A percentile compares a stretch with the other conserved stretches of the same genome.
Conservation (phyloP, 108 stramenopile species). For the Nitzschia palea region DNA sequence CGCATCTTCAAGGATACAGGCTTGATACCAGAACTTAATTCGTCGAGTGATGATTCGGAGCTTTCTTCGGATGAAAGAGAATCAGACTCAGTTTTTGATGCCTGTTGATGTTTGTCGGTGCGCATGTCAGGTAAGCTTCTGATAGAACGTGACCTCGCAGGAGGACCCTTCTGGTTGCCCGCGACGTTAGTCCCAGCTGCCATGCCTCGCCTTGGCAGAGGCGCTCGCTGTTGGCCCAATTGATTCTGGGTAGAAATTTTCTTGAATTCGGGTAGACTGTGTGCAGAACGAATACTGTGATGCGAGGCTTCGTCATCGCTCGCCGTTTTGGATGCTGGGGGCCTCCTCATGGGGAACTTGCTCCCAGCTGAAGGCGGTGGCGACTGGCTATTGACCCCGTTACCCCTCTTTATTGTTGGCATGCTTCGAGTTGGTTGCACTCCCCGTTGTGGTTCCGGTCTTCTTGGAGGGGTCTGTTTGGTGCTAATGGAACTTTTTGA, state of each 20-base stretch:
- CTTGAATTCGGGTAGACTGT: neutral
- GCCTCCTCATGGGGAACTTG: neutral
- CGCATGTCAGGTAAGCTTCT: no score
- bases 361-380: no score
- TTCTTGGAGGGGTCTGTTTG: no score
- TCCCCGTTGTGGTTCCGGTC: neutral
- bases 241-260: neutral
- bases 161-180: no score
- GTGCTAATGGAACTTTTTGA: no score
- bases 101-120: no score
- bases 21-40: no score
- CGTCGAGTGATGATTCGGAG: no score
- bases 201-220: neutral
- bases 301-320: neutral
- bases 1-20: neutral
- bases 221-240: neutral
- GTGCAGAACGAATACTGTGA: neutral
- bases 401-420: neutral
- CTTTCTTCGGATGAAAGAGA: no score
- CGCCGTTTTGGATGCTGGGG: neutral
- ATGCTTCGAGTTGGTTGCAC: neutral
- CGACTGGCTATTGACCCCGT: no score
- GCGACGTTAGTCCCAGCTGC: neutral
- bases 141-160: no score
- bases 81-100: no score